Percentiles rank a stretch among this genome's conserved stretches.
These are phyloP conservation scores for Saturnispora saitoi DNA, from an alignment of 805 yeast species.

Conservation along the genomic window DNA sequence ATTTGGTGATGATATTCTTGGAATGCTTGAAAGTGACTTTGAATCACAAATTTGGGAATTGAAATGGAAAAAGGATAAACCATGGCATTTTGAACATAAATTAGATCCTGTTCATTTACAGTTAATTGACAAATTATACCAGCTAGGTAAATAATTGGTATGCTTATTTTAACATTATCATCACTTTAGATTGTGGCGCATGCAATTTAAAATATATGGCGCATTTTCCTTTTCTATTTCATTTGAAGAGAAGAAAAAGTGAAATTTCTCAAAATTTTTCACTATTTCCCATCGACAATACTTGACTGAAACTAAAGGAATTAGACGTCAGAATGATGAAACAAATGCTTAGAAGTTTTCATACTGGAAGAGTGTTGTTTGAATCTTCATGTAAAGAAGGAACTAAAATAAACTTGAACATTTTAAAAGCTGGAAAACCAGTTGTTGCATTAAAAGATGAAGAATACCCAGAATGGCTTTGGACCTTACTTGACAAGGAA, in stretches of 20 bases:
- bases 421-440: constrained; percentile 75
- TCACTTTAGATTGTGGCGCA: not conserved
- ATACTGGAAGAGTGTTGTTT: constrained; percentile 13
- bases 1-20: not conserved
- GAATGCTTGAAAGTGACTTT: not conserved
- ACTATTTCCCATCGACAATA: not conserved
- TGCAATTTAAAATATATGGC: not conserved
- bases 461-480: constrained; percentile 93
- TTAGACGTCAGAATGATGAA: constrained; percentile 1
- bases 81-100: not conserved
- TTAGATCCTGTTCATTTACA: not conserved
- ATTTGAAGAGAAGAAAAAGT: not conserved
- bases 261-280: constrained; percentile 2
- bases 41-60: not conserved
- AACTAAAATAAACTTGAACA: constrained; percentile 59
- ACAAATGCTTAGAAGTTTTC: constrained; percentile 15
- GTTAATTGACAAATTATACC: not conserved
- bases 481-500: constrained; percentile 69
- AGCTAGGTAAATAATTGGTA: not conserved
- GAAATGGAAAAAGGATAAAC: not conserved
- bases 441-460: constrained; percentile 80
- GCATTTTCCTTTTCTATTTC: not conserved
- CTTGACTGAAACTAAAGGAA: not conserved
- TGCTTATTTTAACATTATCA: too few relatives aligned
- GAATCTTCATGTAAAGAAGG: constrained; percentile 61